phyloP scores from a whole-genome alignment of 441 rosid genomes.

The Capsella rubella region DNA sequence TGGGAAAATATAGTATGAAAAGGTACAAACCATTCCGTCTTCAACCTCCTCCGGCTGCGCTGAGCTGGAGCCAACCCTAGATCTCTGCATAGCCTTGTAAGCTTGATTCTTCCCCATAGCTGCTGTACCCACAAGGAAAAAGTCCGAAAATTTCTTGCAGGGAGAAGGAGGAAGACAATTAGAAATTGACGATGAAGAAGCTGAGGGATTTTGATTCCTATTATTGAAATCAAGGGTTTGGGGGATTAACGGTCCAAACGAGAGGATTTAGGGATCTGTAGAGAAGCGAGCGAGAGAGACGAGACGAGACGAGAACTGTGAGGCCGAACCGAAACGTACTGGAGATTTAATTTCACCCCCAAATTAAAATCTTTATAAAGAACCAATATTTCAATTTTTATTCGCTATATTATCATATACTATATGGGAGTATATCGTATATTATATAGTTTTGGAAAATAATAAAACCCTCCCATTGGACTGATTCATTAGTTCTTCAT shows the following conservation, averaged over 20 bases:
- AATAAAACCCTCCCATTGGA: background rate
- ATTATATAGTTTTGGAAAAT: slow-evolving; percentile 9
- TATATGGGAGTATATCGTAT: background rate
- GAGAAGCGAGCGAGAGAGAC: slow-evolving; percentile 1
- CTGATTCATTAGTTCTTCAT: no score
- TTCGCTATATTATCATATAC: background rate
- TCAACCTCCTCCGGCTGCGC: slow-evolving; percentile 87
- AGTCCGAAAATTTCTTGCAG: slow-evolving; percentile 2
- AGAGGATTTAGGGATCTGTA: slow-evolving; percentile 39
- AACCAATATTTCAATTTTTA: slow-evolving; percentile 9
- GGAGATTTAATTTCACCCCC: slow-evolving; percentile 22
- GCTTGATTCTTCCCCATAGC: slow-evolving; percentile 97
- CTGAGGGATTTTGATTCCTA: background rate
- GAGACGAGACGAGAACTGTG: slow-evolving; percentile 22
- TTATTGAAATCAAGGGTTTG: slow-evolving; percentile 26
- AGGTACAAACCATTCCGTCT: slow-evolving; percentile 99
- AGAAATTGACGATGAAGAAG: slow-evolving; percentile 17
- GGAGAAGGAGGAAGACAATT: background rate
- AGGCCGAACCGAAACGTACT: slow-evolving; percentile 21
- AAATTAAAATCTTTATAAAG: background rate
- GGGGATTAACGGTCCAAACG: slow-evolving; percentile 33
- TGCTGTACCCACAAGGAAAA: slow-evolving; percentile 20
- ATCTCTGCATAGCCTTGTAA: slow-evolving; percentile 98
- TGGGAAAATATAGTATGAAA: slow-evolving; percentile 54
- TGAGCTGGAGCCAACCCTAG: slow-evolving; percentile 83